Evolutionary conservation across 305 asterid species (phyloP).

Genomic region (Fraxinus angustifolia): DNA sequence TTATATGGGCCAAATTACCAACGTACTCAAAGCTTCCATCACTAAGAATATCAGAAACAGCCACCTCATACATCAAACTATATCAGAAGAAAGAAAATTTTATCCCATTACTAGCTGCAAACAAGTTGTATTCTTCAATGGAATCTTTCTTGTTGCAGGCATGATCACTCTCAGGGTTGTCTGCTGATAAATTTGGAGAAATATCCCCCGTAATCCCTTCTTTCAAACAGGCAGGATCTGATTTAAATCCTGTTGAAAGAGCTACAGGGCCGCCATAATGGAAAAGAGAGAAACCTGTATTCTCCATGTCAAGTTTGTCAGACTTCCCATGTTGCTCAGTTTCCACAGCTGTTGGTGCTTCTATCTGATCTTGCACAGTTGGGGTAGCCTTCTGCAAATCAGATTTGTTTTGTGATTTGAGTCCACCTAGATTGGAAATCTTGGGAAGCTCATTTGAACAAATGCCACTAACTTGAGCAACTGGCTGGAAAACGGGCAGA

Average conservation of each 20-base stretch:
- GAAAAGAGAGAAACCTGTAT: constrained; percentile 82
- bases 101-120: constrained; percentile 80
- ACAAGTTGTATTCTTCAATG: constrained; percentile 79
- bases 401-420: constrained; percentile 31
- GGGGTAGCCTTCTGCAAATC: constrained; percentile 31
- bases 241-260: constrained; percentile 58
- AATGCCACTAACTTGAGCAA: constrained; percentile 48
- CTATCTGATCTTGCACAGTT: constrained; percentile 32
- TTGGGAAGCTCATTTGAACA: constrained; percentile 41
- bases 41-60: constrained; percentile 22
- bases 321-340: constrained; percentile 34
- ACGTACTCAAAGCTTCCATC: constrained; percentile 39
- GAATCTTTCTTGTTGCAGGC: constrained; percentile 54
- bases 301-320: constrained; percentile 36
- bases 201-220: constrained; percentile 38
- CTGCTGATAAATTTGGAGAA: constrained; percentile 31
- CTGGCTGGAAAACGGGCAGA: constrained; percentile 55
- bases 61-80: constrained; percentile 30
- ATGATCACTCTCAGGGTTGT: constrained; percentile 31
- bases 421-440: constrained; percentile 35
- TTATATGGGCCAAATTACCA: constrained; percentile 31
- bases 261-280: constrained; percentile 90
- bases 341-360: constrained; percentile 29
- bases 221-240: constrained; percentile 41
- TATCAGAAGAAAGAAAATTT: constrained; percentile 74